A percentile compares a stretch with the other conserved stretches of the same genome.
Evolutionary conservation across 257 asterid species (phyloP).

Genomic region (Solanum neorickii): DNA sequence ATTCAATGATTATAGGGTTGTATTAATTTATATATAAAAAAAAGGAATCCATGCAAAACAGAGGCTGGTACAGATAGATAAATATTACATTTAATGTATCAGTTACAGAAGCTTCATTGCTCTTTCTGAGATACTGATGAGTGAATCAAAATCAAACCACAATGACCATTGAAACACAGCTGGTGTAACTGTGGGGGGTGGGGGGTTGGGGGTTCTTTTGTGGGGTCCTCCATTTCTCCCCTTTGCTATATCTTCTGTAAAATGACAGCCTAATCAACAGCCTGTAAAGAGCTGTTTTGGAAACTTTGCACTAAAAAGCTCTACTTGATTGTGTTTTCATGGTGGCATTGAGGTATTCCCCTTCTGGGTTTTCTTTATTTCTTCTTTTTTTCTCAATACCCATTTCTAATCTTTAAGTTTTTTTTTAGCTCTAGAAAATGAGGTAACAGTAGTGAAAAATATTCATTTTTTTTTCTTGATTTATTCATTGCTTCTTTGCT

Average conservation of each 20-base stretch:
- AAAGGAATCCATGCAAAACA: neutral
- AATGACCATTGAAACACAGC: constrained; percentile 31
- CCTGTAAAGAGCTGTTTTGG: constrained; percentile 55
- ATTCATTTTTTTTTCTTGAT: neutral
- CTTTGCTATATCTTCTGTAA: constrained; percentile 32
- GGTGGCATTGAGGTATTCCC: constrained; percentile 1
- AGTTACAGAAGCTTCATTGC: constrained; percentile 18
- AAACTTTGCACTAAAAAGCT: constrained; percentile 24
- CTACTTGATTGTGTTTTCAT: constrained; percentile 17
- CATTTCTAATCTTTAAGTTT: neutral
- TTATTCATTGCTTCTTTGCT: neutral
- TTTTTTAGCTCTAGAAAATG: neutral
- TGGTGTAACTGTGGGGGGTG: constrained; percentile 7
- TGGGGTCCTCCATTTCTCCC: constrained; percentile 34
- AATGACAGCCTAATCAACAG: constrained; percentile 55
- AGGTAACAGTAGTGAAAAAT: neutral
- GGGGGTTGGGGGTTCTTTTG: neutral
- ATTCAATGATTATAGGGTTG: neutral
- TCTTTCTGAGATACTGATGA: constrained; percentile 11
- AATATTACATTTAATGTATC: neutral
- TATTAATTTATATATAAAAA: neutral
- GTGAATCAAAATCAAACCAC: constrained; percentile 12
- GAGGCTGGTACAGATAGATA: neutral
- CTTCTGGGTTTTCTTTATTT: neutral
- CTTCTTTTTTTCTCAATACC: neutral